Evolutionary conservation across 169 alveolate species (phyloP).

Genomic region (Cystoisospora suis): DNA sequence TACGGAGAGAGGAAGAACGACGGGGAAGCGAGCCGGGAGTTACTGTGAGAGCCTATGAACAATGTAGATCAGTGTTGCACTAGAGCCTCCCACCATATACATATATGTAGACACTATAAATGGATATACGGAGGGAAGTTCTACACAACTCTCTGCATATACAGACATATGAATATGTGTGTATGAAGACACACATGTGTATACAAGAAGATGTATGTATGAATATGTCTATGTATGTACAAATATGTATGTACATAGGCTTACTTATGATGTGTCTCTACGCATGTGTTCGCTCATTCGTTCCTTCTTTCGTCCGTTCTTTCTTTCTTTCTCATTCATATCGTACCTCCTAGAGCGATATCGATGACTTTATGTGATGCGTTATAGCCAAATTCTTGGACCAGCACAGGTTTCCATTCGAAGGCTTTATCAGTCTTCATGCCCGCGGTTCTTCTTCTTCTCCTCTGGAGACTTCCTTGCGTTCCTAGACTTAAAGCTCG

Average conservation of each 20-base stretch:
- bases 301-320: background rate
- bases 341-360: constrained; percentile 16
- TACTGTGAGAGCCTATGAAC: no score
- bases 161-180: background rate
- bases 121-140: background rate
- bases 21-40: no score
- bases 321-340: background rate
- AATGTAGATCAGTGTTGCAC: no score
- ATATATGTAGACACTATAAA: background rate
- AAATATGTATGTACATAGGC: background rate
- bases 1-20: no score
- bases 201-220: background rate
- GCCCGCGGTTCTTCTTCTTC: no score
- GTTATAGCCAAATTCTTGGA: background rate
- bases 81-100: no score
- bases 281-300: background rate
- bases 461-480: no score
- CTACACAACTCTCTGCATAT: no score
- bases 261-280: background rate
- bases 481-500: no score
- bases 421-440: background rate
- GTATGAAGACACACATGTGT: background rate
- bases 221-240: background rate
- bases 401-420: constrained; percentile 10
- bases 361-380: background rate